phyloP scores from a whole-genome alignment of 2,329 filamentous ascomycete species.

The Scedosporium aurantiacum region DNA sequence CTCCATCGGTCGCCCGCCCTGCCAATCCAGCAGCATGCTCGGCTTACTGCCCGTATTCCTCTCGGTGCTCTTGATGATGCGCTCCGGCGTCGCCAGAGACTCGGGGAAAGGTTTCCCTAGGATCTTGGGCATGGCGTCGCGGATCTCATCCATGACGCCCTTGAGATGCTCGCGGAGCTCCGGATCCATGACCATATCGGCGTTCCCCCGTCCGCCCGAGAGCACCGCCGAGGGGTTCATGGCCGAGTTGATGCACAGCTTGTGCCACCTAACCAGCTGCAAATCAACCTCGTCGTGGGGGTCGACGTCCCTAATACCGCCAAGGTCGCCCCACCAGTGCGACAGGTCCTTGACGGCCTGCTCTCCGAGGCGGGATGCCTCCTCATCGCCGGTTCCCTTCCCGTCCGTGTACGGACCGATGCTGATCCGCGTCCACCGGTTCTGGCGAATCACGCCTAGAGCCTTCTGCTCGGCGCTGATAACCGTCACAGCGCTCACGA shows the following conservation, averaged over 20 bases:
- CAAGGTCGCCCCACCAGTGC: constrained; percentile 40
- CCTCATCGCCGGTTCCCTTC: constrained; percentile 27
- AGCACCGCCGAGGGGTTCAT: constrained; percentile 66
- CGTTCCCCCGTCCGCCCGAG: constrained; percentile 52
- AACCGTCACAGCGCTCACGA: constrained; percentile 59
- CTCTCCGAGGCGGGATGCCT: constrained; percentile 22
- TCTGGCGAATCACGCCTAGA: constrained; percentile 55
- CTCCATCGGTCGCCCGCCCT: constrained; percentile 54
- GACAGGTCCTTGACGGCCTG: constrained; percentile 27
- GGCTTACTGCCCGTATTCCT: constrained; percentile 53
- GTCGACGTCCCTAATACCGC: constrained; percentile 55
- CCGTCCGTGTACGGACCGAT: constrained; percentile 53
- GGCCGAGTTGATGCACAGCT: constrained; percentile 64
- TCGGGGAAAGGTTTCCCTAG: constrained; percentile 49
- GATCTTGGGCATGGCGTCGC: constrained; percentile 50
- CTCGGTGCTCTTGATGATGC: constrained; percentile 51
- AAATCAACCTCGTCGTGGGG: constrained; percentile 53
- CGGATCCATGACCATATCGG: constrained; percentile 52
- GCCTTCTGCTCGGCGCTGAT: constrained; percentile 55
- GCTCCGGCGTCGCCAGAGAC: constrained; percentile 48
- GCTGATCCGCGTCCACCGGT: constrained; percentile 63
- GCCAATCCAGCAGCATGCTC: constrained; percentile 63
- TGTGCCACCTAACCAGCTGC: constrained; percentile 64
- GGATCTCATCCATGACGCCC: constrained; percentile 60
- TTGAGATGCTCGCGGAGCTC: constrained; percentile 51